Evolutionary conservation across 768 basidiomycete species (phyloP).

Genomic region (Lactifluus echinatus): DNA sequence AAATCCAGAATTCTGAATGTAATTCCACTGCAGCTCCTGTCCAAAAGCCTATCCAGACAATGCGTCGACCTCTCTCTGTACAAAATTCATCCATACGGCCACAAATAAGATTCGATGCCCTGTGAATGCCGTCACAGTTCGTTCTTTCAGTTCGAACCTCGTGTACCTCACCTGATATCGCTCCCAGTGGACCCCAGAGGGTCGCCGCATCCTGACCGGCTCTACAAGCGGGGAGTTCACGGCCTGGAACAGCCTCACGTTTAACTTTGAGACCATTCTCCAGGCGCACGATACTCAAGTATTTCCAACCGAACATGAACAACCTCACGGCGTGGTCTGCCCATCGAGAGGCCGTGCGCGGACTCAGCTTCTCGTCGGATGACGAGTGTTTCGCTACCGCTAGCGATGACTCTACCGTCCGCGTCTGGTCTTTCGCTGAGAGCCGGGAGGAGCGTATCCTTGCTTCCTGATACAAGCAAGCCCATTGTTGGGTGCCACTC

Average conservation of each 20-base stretch:
- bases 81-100: constrained; percentile 96
- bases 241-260: constrained; percentile 96
- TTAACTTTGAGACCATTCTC: constrained; percentile 99
- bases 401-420: constrained; percentile 90
- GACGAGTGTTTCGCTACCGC: constrained; percentile 90
- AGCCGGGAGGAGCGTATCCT: constrained; percentile 81
- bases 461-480: too few species aligned
- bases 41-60: constrained; percentile 89
- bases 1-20: constrained; percentile 6
- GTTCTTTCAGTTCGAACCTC: constrained; percentile 27
- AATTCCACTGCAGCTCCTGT: constrained; percentile 58
- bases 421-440: constrained; percentile 93
- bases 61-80: constrained; percentile 87
- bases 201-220: constrained; percentile 85
- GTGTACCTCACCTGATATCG: not conserved
- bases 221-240: constrained; percentile 98
- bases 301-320: constrained; percentile 99
- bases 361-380: constrained; percentile 85
- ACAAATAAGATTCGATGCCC: constrained; percentile 98
- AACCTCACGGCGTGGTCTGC: constrained; percentile 92
- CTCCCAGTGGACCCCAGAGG: constrained; percentile 92
- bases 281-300: constrained; percentile 97
- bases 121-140: constrained; percentile 87
- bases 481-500: constrained; percentile 99
- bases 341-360: constrained; percentile 92